Evolutionary conservation across 352 stramenopile genomes (phyloP).

Genomic region (Phytophthora multivora): DNA sequence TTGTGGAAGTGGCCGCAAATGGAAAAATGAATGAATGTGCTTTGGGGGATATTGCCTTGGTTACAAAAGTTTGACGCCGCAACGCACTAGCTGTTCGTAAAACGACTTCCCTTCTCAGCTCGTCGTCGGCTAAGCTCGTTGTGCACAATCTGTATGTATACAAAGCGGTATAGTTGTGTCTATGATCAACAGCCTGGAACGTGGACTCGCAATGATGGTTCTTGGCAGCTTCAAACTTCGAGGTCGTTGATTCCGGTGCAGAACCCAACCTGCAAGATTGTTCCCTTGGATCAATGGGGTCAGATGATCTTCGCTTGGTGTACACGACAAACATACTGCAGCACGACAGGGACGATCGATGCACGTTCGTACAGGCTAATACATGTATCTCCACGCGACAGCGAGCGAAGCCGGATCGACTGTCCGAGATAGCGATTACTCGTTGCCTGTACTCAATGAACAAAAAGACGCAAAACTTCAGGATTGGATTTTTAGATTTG

Average conservation of each 20-base stretch:
- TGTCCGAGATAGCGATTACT: constrained; percentile 4
- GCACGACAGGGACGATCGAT: background rate
- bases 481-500: constrained; percentile 18
- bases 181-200: constrained; percentile 5
- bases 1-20: background rate
- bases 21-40: constrained; percentile 8
- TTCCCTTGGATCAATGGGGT: constrained; percentile 8
- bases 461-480: constrained; percentile 28
- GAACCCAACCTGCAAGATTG: constrained; percentile 12
- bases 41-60: background rate
- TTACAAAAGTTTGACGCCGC: constrained; percentile 4
- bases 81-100: constrained; percentile 3
- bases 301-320: constrained; percentile 6
- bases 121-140: background rate
- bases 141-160: background rate
- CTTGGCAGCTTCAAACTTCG: background rate
- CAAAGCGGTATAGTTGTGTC: constrained; percentile 6
- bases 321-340: background rate
- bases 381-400: background rate
- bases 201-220: background rate
- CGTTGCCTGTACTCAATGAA: background rate
- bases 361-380: background rate
- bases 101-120: background rate
- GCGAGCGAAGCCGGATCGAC: background rate
- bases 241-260: constrained; percentile 12